Base-by-base conservation (phyloP, 306 rosid species). In the Citrullus amarus region DNA sequence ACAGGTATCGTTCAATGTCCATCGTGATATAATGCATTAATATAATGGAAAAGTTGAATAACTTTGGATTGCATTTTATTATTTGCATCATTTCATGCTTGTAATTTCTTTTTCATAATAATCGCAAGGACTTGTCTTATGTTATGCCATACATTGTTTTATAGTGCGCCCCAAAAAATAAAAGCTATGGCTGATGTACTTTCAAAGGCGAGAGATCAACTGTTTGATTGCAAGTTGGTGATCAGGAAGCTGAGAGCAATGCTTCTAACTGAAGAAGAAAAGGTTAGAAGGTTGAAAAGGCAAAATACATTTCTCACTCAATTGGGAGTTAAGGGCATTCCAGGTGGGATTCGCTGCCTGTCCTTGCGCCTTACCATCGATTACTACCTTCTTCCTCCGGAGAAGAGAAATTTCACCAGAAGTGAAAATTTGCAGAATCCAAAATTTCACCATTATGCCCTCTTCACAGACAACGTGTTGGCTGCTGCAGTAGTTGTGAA, bases 401-500 rank as follows among this genome's bases (percentile, higher is more conserved):
- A 88, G 79, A 90, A 91, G 84, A 90, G 96, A 77, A 87, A 86
- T 79, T 91, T 92, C 84, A 97, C 97, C 6, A 56, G 81, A 86
- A 93, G 91, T 50, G 98, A 92, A 86, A 96, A 90, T 80, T 84
- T 96, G 85, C 97, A 91, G 81, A 86, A 92, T 86, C 90, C 96
- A 60, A 81, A 57, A 78, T 88, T 96, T 53, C 85, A 91, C 82
- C 98, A 96, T 88, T 92, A 96, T 71, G 96, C 98, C 38, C 88
- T 96, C 79, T 96, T 93, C 86, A 91, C 98, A 15, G 99, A 96
- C 88, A 96, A 96, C 65, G 98, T 96, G 82, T 84, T 96, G 93
- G 99, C 97, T 82, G 96, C 98, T 66, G 92, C 97, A 6, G 97
- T 96, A 8, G 97, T 96, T 66, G 93, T 96, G 83, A 96, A 92